Evolutionary conservation across 306 rosid genomes (phyloP), one percentile per base, ranked within the genome.

Genomic region (Vigna angularis): DNA sequence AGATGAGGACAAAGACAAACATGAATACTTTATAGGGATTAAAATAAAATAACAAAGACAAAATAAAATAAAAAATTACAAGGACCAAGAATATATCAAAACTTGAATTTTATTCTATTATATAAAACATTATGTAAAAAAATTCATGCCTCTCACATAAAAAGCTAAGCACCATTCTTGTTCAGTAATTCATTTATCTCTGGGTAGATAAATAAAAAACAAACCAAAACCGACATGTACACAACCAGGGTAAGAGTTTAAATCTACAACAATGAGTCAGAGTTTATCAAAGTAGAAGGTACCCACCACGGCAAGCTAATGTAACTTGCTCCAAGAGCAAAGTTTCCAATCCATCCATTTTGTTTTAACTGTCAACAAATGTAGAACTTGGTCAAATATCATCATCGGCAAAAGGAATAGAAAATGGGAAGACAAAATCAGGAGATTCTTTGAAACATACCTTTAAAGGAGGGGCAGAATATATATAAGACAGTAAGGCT

Each of bases 341-440:
- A 91, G 87, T 96, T 96, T 72, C 99, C 98, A 51, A 96, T 89
- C 99, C 99, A 96, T 85, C 99, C 99, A 77, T 96, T 93, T 91
- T 93, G 99, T 83, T 96, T 96, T 66, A 96, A 87, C 99, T 96
- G 89, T 83, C 85, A 81, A 80, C 70, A 52, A 38, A 73, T 69
- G 71, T n/a, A 50, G 77, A 86, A 30, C 50, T 71, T 58, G 6
- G 55, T 86, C 84, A 89, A 44, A 76, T 32, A 7, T 44, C 64
- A 70, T 38, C 61, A 36, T 34, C 64, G 18, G 51, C 47, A 47
- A 70, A 44, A 10, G 20, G 7, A 44, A 57, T 9, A 24, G 38
- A 26, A 53, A 17, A 47, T 5, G 48, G 38, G 28, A 44, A 49
- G 59, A 59, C 18, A 47, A 53, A 22, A 34, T 53, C 62, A 24